Conservation (phyloP, 352 stramenopile species). For the Globisporangium irregulare region DNA sequence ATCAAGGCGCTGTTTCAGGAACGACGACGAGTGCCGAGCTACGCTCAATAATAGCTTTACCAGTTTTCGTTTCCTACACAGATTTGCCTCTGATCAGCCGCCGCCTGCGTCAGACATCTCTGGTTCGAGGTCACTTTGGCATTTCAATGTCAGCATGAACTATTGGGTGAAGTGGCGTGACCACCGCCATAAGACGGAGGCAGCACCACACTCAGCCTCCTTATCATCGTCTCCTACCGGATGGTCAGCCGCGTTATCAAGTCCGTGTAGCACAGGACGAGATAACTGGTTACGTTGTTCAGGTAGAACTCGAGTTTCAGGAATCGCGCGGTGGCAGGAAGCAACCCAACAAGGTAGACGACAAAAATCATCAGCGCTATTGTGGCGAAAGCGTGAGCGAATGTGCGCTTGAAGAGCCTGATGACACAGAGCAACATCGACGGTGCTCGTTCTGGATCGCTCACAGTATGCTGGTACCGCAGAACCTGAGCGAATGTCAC, state of each 20-base stretch:
- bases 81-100: too few species aligned
- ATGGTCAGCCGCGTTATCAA: not conserved
- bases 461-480: conserved; percentile 11
- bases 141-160: too few species aligned
- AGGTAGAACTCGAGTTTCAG: conserved; percentile 13
- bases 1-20: too few species aligned
- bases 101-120: too few species aligned
- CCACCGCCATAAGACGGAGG: too few species aligned
- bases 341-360: not conserved
- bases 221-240: not conserved
- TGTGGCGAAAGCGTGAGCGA: not conserved
- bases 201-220: not conserved
- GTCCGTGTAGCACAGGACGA: not conserved
- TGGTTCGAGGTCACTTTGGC: too few species aligned
- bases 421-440: conserved; percentile 4
- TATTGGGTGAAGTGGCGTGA: too few species aligned
- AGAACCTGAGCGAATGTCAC: not conserved
- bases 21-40: too few species aligned
- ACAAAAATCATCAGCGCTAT: conserved; percentile 13
- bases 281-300: not conserved
- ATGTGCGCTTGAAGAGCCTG: not conserved
- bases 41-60: too few species aligned
- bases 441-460: not conserved
- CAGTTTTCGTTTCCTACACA: too few species aligned
- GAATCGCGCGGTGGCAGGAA: not conserved